Evolutionary conservation across 2,329 filamentous ascomycete species (phyloP).

Genomic region (Ophioceras dolichostomum): DNA sequence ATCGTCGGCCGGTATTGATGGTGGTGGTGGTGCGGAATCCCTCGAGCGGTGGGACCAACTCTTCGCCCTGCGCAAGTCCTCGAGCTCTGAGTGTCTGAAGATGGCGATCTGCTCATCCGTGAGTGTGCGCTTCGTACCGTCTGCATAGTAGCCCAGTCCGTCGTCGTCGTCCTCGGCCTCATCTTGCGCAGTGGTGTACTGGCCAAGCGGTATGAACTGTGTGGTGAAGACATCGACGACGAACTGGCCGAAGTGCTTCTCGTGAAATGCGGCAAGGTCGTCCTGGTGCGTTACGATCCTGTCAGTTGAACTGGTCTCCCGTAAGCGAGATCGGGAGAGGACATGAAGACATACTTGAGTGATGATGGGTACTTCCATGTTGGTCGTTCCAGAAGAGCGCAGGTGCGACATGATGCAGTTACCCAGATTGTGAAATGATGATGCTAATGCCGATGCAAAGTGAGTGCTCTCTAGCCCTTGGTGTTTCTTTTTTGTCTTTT

Average conservation of each 20-base stretch:
- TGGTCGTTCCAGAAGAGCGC: no score
- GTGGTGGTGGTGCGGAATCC: neutral
- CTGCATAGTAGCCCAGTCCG: constrained; percentile 69
- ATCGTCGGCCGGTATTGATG: no score
- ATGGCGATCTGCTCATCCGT: constrained; percentile 87
- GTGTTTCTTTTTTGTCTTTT: neutral
- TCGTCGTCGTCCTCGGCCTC: constrained; percentile 43
- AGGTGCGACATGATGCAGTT: no score
- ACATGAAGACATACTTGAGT: constrained; percentile 23
- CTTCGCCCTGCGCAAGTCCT: constrained; percentile 42
- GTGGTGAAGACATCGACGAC: constrained; percentile 32
- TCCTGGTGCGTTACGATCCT: constrained; percentile 39
- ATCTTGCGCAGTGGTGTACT: constrained; percentile 10
- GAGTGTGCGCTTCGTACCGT: constrained; percentile 78
- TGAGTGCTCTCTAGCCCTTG: no score
- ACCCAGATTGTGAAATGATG: neutral
- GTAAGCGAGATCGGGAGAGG: no score
- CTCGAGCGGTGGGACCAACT: neutral
- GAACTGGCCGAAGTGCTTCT: constrained; percentile 42
- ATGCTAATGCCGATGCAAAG: no score
- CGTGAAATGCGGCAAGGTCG: constrained; percentile 46
- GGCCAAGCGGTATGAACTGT: constrained; percentile 27
- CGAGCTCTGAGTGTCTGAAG: constrained; percentile 80
- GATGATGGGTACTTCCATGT: no score
- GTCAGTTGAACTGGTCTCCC: no score